Base-by-base conservation (phyloP, 2,329 filamentous ascomycete genomes). In the Fusarium dlaminii region DNA sequence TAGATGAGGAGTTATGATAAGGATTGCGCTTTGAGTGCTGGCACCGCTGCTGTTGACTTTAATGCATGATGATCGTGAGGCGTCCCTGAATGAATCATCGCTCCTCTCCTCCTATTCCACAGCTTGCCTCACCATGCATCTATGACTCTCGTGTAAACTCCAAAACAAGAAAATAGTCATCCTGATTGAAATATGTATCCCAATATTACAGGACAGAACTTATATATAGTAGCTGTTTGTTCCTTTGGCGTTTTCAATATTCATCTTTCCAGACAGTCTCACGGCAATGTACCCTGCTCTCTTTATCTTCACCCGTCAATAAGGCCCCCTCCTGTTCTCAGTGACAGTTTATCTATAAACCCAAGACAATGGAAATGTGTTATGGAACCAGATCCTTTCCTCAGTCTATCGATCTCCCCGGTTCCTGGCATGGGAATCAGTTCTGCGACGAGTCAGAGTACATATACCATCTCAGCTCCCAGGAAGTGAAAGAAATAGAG, bases 241-340 rank as follows among this genome's bases (percentile, higher is more conserved):
- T 43, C n/a, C 15, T 43, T 18, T 4, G 2, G n/a, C 7, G 22
- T n/a, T 3, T 42, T 42, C 14, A 12, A 6, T 5, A 5, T 24
- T 13, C 11, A 18, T 18, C 42, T 17, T 11, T 27, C 6, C 14
- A 24, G 15, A 7, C n/a, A 43, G 5, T 42, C 9, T 24, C 6
- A 0, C 22, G 2, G 34, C 34, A 17, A 18, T 20, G 11, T 37
- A 3, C 18, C 36, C 8, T 20, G 20, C 10, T 37, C 4, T 8
- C 36, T 11, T 20, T 7, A 24, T 24, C 6, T 17, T 8, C 6
- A 18, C 15, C 15, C 2, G 42, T 12, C n/a, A 12, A 12, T 17
- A 5, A 42, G 9, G 5, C 6, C 14, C 1, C 15, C 2, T 24
- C 11, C 2, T 4, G 8, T 12, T 43, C 42, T 12, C 3, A 12